Conservation (phyloP, 2,329 filamentous ascomycete genomes). For the Neofusicoccum cordaticola region DNA sequence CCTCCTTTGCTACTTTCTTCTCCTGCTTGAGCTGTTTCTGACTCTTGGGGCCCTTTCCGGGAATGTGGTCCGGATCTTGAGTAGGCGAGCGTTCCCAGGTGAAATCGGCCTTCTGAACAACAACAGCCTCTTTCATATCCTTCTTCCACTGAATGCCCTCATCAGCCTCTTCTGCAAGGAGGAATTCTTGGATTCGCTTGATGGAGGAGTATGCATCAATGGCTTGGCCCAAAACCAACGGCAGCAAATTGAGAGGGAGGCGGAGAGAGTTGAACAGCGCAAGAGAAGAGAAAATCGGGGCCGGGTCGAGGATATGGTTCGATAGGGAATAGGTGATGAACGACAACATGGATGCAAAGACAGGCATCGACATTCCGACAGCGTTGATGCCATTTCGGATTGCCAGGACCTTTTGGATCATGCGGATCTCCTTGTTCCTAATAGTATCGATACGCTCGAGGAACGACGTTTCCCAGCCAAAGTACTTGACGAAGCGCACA, state of each 20-base stretch:
- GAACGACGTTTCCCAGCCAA: slow-evolving; percentile 91
- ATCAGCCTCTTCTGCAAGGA: slow-evolving; percentile 78
- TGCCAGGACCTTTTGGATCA: slow-evolving; percentile 79
- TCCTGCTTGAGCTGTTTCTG: slow-evolving; percentile 12
- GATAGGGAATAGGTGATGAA: slow-evolving; percentile 77
- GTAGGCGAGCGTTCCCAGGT: slow-evolving; percentile 78
- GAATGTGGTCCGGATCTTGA: slow-evolving; percentile 33
- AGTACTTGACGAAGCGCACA: slow-evolving; percentile 93
- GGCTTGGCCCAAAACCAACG: slow-evolving; percentile 81
- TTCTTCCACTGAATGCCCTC: slow-evolving; percentile 64
- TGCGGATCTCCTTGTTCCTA: slow-evolving; percentile 70
- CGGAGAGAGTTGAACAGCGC: slow-evolving; percentile 90
- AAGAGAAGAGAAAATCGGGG: slow-evolving; percentile 85
- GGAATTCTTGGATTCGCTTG: slow-evolving; percentile 80
- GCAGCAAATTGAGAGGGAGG: slow-evolving; percentile 84
- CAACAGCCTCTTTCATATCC: slow-evolving; percentile 57
- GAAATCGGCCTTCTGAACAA: slow-evolving; percentile 71
- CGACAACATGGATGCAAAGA: slow-evolving; percentile 91
- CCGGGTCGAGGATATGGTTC: slow-evolving; percentile 67
- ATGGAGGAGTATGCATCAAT: slow-evolving; percentile 87
- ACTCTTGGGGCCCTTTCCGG: not conserved
- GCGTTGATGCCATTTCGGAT: slow-evolving; percentile 84
- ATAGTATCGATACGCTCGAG: slow-evolving; percentile 72
- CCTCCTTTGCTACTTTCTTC: slow-evolving; percentile 29
- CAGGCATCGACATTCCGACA: slow-evolving; percentile 79